A percentile compares a stretch with the other conserved stretches of the same genome.
These are phyloP conservation scores for Cladophialophora exuberans DNA, from an alignment of 2,329 filamentous ascomycete genomes.

Conservation along the genomic window DNA sequence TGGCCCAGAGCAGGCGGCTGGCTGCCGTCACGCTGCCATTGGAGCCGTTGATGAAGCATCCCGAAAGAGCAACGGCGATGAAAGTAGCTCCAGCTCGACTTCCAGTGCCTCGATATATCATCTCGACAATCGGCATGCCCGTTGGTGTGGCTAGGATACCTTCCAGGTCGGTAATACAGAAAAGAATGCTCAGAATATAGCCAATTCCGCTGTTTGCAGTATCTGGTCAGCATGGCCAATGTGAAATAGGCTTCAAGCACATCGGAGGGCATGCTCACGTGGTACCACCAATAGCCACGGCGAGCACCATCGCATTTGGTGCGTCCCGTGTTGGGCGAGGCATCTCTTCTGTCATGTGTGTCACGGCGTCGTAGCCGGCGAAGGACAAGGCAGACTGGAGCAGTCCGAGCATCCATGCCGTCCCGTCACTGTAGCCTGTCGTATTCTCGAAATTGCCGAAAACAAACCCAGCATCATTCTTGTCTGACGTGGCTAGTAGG, in stretches of 20 bases:
- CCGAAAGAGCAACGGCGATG: slow-evolving; percentile 51
- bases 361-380: slow-evolving; percentile 40
- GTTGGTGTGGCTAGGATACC: too few species aligned
- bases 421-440: slow-evolving; percentile 69
- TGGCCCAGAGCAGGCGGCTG: slow-evolving; percentile 68
- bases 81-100: slow-evolving; percentile 64
- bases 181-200: too few species aligned
- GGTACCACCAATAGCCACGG: slow-evolving; percentile 63
- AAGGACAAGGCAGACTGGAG: slow-evolving; percentile 54
- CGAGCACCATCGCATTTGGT: slow-evolving; percentile 68
- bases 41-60: slow-evolving; percentile 47
- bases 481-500: too few species aligned
- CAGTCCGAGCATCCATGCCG: slow-evolving; percentile 52
- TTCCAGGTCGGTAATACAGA: too few species aligned
- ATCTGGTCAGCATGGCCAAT: slow-evolving; percentile 64
- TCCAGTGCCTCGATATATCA: slow-evolving; percentile 63
- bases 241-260: slow-evolving; percentile 61
- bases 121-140: too few species aligned
- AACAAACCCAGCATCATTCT: too few species aligned
- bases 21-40: slow-evolving; percentile 68
- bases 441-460: slow-evolving; percentile 63
- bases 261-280: slow-evolving; percentile 40
- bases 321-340: slow-evolving; percentile 55
- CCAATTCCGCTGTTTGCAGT: slow-evolving; percentile 65
- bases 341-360: slow-evolving; percentile 59